Evolutionary conservation across 148 eudicot species (phyloP).

Genomic region (Selenicereus undatus): DNA sequence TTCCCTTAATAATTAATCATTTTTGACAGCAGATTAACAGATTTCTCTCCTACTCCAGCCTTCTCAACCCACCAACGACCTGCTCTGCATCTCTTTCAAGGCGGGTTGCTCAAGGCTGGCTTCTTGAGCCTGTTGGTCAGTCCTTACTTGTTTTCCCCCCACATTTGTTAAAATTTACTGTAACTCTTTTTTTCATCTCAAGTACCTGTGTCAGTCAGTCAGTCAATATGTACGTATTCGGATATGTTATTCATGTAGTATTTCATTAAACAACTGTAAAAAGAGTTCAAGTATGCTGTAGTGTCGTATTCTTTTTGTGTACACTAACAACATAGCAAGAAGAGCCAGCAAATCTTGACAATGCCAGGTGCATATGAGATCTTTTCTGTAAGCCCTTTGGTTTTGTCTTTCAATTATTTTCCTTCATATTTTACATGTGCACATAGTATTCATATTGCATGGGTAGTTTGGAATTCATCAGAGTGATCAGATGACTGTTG

Average conservation of each 20-base stretch:
- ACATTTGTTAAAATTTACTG: too few relatives aligned
- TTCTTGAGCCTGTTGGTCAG: constrained; percentile 84
- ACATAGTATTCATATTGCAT: too few relatives aligned
- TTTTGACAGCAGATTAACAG: too few relatives aligned
- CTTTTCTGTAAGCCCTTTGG: constrained; percentile 59
- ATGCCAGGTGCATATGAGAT: constrained; percentile 83
- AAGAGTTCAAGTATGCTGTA: too few relatives aligned
- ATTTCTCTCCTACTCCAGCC: constrained; percentile 15
- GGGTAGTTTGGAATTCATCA: too few relatives aligned
- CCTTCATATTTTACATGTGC: neutral
- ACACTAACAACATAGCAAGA: too few relatives aligned
- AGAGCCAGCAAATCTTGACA: neutral
- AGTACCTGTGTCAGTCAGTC: neutral
- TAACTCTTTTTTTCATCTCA: neutral
- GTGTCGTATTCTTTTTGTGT: too few relatives aligned
- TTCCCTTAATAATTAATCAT: too few relatives aligned
- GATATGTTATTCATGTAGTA: too few relatives aligned
- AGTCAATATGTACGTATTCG: too few relatives aligned
- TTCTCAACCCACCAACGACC: neutral
- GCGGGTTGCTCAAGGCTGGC: constrained; percentile 55
- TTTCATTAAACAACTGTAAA: too few relatives aligned
- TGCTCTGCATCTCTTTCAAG: constrained; percentile 31
- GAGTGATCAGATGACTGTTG: constrained; percentile 56
- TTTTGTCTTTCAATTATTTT: neutral
- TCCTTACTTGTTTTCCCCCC: neutral